These are phyloP conservation scores for Tilletiopsis washingtonensis DNA, from an alignment of 1,284 basidiomycete genomes.

Conservation along the genomic window DNA sequence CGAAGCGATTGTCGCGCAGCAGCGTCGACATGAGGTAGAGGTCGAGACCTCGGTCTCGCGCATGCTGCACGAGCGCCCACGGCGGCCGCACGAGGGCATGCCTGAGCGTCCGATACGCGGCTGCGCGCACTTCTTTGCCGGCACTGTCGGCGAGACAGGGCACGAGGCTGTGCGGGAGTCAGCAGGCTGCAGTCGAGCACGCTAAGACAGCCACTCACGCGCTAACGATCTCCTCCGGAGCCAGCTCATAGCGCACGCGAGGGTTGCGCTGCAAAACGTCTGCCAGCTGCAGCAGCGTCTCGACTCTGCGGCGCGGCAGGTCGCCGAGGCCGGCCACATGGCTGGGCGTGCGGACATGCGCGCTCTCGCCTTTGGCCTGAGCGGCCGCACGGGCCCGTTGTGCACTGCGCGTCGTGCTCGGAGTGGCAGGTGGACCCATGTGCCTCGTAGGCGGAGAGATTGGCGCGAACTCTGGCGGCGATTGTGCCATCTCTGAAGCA, in stretches of 20 bases:
- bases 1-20: constrained; percentile 71
- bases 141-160: constrained; percentile 69
- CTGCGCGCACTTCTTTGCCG: constrained; percentile 68
- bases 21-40: constrained; percentile 80
- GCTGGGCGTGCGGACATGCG: constrained; percentile 26
- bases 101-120: constrained; percentile 76
- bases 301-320: constrained; percentile 20
- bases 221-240: constrained; percentile 62
- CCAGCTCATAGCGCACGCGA: constrained; percentile 68
- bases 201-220: constrained; percentile 52
- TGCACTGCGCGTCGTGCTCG: constrained; percentile 14
- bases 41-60: constrained; percentile 62
- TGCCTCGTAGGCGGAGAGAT: background rate
- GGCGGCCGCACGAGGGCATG: constrained; percentile 63
- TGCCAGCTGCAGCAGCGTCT: constrained; percentile 58
- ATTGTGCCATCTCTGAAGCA: background rate
- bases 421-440: constrained; percentile 21
- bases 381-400: constrained; percentile 23
- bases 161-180: constrained; percentile 55
- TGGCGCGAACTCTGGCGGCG: background rate
- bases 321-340: constrained; percentile 26
- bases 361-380: constrained; percentile 8
- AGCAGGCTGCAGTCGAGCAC: constrained; percentile 7
- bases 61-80: constrained; percentile 51
- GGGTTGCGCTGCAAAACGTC: constrained; percentile 65